These are phyloP conservation scores for Claviceps fusiformis DNA, from an alignment of 2,329 filamentous ascomycete species.

Conservation along the genomic window DNA sequence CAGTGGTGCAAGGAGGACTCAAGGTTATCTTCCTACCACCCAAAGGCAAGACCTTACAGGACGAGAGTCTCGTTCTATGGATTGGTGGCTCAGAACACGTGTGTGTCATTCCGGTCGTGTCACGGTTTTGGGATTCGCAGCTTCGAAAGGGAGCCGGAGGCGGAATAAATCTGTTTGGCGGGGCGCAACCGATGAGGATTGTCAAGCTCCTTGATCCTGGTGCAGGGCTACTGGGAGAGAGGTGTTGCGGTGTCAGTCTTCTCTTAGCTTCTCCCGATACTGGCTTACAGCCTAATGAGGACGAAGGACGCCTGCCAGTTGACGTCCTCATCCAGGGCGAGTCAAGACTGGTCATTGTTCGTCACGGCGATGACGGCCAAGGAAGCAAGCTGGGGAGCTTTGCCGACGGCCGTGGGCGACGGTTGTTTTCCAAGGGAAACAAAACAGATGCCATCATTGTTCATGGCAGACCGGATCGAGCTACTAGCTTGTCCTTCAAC, in stretches of 20 bases:
- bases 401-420: constrained; percentile 18
- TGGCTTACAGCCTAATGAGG: constrained; percentile 10
- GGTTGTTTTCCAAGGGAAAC: constrained; percentile 24
- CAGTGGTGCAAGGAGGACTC: constrained; percentile 39
- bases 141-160: constrained; percentile 36
- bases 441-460: constrained; percentile 41
- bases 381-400: constrained; percentile 29
- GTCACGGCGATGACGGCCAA: constrained; percentile 35
- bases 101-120: constrained; percentile 39
- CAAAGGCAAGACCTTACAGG: constrained; percentile 28
- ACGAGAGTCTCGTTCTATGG: constrained; percentile 45
- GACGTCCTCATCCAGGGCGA: constrained; percentile 44
- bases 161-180: constrained; percentile 41
- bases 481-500: constrained; percentile 32
- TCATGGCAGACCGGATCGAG: constrained; percentile 29
- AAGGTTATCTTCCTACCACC: constrained; percentile 32
- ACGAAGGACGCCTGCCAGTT: constrained; percentile 30
- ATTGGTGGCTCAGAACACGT: constrained; percentile 42
- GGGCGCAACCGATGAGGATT: constrained; percentile 41
- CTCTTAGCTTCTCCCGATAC: constrained; percentile 23
- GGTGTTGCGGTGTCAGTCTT: constrained; percentile 37
- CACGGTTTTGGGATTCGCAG: constrained; percentile 47
- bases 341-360: constrained; percentile 39
- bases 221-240: constrained; percentile 42
- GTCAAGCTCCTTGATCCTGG: constrained; percentile 38